phyloP scores from a whole-genome alignment of 2,329 filamentous ascomycete species.

The Geosmithia putterillii region DNA sequence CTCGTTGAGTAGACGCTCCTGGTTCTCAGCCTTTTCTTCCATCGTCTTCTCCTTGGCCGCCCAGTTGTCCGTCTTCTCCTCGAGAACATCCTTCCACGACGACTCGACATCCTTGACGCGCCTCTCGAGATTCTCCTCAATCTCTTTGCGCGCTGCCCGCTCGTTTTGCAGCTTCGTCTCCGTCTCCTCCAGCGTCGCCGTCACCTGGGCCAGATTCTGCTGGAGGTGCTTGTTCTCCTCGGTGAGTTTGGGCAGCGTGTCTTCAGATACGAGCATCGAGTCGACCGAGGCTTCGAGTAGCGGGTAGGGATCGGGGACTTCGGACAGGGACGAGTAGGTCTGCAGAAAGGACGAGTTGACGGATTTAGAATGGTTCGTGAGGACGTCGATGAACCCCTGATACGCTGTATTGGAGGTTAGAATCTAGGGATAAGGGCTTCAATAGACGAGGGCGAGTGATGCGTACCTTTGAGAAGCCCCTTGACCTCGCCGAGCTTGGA shows the following conservation, averaged over 20 bases:
- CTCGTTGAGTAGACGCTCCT: slow-evolving; percentile 84
- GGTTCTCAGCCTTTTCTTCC: slow-evolving; percentile 88
- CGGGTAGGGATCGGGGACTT: slow-evolving; percentile 93
- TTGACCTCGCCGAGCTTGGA: slow-evolving; percentile 84
- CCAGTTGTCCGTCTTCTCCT: slow-evolving; percentile 96
- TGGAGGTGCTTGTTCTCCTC: slow-evolving; percentile 84
- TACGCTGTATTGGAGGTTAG: slow-evolving; percentile 53
- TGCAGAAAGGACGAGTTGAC: slow-evolving; percentile 89
- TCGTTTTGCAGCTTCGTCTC: slow-evolving; percentile 75
- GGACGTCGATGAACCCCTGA: slow-evolving; percentile 90
- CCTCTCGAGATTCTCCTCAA: slow-evolving; percentile 65
- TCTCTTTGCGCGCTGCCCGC: slow-evolving; percentile 54
- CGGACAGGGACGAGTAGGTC: slow-evolving; percentile 83
- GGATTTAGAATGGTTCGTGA: slow-evolving; percentile 91
- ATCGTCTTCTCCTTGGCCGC: slow-evolving; percentile 80
- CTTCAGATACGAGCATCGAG: slow-evolving; percentile 81
- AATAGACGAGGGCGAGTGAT: background rate
- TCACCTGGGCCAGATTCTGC: slow-evolving; percentile 61
- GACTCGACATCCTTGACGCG: slow-evolving; percentile 82
- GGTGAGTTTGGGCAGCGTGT: slow-evolving; percentile 81
- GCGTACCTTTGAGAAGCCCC: slow-evolving; percentile 69
- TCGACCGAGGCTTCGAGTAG: slow-evolving; percentile 93
- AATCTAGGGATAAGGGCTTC: background rate
- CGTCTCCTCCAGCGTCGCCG: slow-evolving; percentile 68
- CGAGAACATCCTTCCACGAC: slow-evolving; percentile 80